These are phyloP conservation scores for Cryphonectria carpinicola DNA, from an alignment of 2,329 filamentous ascomycete genomes.

Conservation along the genomic window DNA sequence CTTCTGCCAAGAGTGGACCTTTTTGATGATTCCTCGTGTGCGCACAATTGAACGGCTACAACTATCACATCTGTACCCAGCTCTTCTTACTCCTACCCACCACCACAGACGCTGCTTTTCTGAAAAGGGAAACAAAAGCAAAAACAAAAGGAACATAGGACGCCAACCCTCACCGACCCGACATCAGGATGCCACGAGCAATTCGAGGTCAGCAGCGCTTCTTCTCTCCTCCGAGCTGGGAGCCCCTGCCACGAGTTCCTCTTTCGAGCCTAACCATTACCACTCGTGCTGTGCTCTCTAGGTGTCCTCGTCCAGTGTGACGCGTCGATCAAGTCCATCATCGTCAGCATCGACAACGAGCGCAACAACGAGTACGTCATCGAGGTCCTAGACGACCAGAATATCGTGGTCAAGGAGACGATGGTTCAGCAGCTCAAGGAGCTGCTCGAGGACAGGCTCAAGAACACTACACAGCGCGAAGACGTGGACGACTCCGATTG, in stretches of 20 bases:
- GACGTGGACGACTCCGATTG: conserved; percentile 57
- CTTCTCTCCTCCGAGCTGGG: not conserved
- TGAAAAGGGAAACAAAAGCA: not conserved
- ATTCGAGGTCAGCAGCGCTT: conserved; percentile 52
- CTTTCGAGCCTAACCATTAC: conserved; percentile 12
- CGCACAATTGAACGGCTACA: not conserved
- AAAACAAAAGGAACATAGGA: not conserved
- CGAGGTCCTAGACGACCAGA: conserved; percentile 78
- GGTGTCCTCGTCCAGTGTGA: conserved; percentile 81
- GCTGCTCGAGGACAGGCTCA: conserved; percentile 63
- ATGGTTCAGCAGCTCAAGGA: conserved; percentile 71
- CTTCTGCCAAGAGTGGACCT: not conserved
- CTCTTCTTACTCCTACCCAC: not conserved
- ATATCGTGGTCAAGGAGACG: conserved; percentile 74
- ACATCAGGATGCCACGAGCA: conserved; percentile 56
- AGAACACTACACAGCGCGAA: conserved; percentile 51
- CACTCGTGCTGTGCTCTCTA: conserved; percentile 35
- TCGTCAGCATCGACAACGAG: conserved; percentile 76
- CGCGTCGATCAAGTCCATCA: conserved; percentile 85
- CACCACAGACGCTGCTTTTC: not conserved
- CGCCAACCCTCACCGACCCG: conserved; percentile 17
- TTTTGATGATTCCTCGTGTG: not conserved
- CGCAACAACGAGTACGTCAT: conserved; percentile 75
- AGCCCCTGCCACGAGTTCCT: too few relatives aligned
- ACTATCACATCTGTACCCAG: not conserved